phyloP scores from a whole-genome alignment of 2,329 filamentous ascomycete species.

The Onygena corvina region DNA sequence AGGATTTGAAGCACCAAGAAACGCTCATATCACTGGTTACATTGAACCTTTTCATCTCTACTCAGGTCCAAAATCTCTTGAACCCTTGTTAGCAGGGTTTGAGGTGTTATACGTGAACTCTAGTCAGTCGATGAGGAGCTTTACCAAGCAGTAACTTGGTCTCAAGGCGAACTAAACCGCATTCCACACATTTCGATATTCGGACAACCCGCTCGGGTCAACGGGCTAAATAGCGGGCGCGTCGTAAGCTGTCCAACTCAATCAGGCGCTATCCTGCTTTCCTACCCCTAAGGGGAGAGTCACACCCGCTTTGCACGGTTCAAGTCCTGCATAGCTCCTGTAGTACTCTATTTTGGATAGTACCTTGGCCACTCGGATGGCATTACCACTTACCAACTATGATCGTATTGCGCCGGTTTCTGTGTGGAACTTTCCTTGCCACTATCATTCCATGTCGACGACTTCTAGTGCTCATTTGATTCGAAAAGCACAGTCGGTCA shows the following conservation, averaged over 20 bases:
- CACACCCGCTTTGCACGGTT: neutral
- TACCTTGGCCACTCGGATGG: neutral
- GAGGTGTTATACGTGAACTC: neutral
- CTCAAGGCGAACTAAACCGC: neutral
- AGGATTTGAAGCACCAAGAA: constrained; percentile 4
- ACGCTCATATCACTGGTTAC: neutral
- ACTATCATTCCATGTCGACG: neutral
- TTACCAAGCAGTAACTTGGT: neutral
- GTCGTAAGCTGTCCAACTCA: constrained; percentile 3
- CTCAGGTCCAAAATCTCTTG: neutral
- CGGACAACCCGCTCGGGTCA: neutral
- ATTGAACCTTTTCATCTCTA: neutral
- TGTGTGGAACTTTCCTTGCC: neutral
- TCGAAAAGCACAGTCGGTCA: too few species aligned
- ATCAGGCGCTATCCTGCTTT: neutral
- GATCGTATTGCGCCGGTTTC: neutral
- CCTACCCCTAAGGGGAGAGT: neutral
- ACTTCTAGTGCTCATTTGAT: neutral
- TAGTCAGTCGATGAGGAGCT: too few species aligned
- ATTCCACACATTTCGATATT: neutral
- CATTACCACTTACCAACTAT: too few species aligned
- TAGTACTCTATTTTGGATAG: neutral
- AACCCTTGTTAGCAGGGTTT: too few species aligned
- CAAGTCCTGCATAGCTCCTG: neutral
- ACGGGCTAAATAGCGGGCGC: neutral